A percentile compares a stretch with the other conserved stretches of the same genome.
Evolutionary conservation across 352 stramenopile genomes (phyloP).

Genomic region (Albugo laibachii): DNA sequence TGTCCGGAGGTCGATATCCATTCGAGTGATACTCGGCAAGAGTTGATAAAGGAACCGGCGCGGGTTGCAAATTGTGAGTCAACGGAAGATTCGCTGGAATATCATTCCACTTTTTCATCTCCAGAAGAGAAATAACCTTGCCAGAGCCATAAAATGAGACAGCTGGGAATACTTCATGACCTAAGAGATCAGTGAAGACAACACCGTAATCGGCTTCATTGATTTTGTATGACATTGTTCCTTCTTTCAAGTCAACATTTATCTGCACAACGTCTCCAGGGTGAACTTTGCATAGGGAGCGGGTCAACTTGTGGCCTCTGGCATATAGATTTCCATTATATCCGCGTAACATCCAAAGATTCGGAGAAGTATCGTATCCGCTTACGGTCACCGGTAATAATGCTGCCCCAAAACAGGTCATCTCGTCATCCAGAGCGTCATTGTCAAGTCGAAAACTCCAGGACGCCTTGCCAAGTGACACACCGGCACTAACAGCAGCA

Average conservation of each 20-base stretch:
- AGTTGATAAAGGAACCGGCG: constrained; percentile 44
- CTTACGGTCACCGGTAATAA: constrained; percentile 75
- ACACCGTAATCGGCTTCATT: constrained; percentile 78
- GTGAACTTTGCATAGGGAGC: constrained; percentile 76
- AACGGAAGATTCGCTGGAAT: constrained; percentile 8
- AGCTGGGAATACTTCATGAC: constrained; percentile 68
- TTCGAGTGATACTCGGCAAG: constrained; percentile 60
- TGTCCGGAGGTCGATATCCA: constrained; percentile 22
- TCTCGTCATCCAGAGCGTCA: constrained; percentile 80
- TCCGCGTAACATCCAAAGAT: constrained; percentile 80
- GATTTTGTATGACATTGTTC: constrained; percentile 75
- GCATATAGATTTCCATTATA: constrained; percentile 86
- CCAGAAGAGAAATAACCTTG: constrained; percentile 67
- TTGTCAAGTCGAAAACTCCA: constrained; percentile 80
- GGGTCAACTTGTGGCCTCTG: constrained; percentile 67
- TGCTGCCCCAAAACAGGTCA: constrained; percentile 82
- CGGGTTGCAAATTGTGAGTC: constrained; percentile 8
- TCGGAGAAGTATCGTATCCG: constrained; percentile 80
- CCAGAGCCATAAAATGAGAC: constrained; percentile 81
- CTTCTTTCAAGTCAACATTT: constrained; percentile 76
- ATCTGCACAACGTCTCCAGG: constrained; percentile 75
- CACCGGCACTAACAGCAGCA: constrained; percentile 57
- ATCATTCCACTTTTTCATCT: constrained; percentile 66
- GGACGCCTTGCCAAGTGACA: constrained; percentile 54
- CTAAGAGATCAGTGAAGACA: constrained; percentile 62